Evolutionary conservation across 495 filamentous ascomycete species (phyloP), one percentile per base, ranked within the genome.

Genomic region (Aspergillus bertholletiae): DNA sequence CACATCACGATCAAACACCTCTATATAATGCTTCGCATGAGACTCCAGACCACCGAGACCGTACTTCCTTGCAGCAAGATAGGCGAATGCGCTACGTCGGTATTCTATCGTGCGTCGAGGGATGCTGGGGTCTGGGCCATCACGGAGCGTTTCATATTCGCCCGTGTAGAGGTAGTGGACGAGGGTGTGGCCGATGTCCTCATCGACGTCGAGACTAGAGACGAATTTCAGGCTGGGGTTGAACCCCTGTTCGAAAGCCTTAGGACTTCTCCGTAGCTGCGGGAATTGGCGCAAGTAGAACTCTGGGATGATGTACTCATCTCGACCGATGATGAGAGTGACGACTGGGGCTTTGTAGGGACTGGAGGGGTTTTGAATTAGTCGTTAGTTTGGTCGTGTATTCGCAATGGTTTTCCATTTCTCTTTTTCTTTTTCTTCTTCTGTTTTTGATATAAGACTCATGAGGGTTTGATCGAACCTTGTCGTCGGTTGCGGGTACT

Each of bases 211-310:
- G 22, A 30, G 43, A 7, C 40, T 47, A 5, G 34, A 22, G 28
- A 57, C 21, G 40, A 28, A 43, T 13, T 43, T 43, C 18, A 43
- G 39, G 11, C 20, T 45, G 7, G 50, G 41, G 22, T 53, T 43
- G 50, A 20, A 51, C 21, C 26, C 35, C 89, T 70, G 88, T 86
- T 5, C 88, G 88, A 47, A 87, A 75, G 24, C 88, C 86, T 13
- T 90, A 84, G n/a, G 87, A 86, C 8, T 37, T 84, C 88, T 85
- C 85, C 35, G 34, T 13, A 52, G 41, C 8, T 28, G 27, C 6
- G 50, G 49, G 34, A 47, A 58, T 20, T 44, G 34, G 8, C 34
- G 46, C 7, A 58, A 35, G 55, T 43, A 52, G 40, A 47, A 53
- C 21, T 53, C 51, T 3, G 55, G 55, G 45, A 58, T 35, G 30